Percentiles rank a stretch among this genome's conserved stretches.
Evolutionary conservation across 129 eudicot genomes (phyloP).

Genomic region (Flaveria ramosissima): DNA sequence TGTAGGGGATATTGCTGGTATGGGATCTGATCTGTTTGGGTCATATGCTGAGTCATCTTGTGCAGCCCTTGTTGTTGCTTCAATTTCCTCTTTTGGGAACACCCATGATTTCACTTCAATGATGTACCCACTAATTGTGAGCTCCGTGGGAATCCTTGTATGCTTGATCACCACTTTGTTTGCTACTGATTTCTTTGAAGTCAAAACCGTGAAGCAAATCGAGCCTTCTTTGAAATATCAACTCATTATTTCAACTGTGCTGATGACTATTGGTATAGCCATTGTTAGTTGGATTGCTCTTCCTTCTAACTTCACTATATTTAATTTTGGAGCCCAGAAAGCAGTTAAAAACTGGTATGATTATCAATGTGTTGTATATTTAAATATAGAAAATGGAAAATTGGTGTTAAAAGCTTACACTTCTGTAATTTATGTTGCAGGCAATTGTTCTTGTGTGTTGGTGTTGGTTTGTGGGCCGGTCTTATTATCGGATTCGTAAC

Average conservation of each 20-base stretch:
- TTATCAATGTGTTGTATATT: neutral
- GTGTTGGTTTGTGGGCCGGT: slow-evolving; percentile 95
- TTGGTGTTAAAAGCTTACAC: slow-evolving; percentile 4
- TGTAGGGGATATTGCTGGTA: slow-evolving; percentile 96
- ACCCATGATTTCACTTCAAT: slow-evolving; percentile 83
- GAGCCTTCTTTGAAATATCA: slow-evolving; percentile 87
- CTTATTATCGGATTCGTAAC: slow-evolving; percentile 81
- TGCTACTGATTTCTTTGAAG: slow-evolving; percentile 94
- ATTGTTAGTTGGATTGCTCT: slow-evolving; percentile 71
- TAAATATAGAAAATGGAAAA: neutral
- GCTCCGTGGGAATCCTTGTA: slow-evolving; percentile 78
- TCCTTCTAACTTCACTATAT: slow-evolving; percentile 82
- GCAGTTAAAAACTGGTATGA: slow-evolving; percentile 76
- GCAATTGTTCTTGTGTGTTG: slow-evolving; percentile 76
- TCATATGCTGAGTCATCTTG: slow-evolving; percentile 90
- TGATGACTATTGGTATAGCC: slow-evolving; percentile 79
- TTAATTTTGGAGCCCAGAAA: slow-evolving; percentile 79
- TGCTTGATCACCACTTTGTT: slow-evolving; percentile 82
- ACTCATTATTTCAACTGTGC: slow-evolving; percentile 71
- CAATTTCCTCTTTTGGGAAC: slow-evolving; percentile 83
- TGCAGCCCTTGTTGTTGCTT: slow-evolving; percentile 94
- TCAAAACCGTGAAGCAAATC: slow-evolving; percentile 70
- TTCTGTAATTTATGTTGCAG: slow-evolving; percentile 41
- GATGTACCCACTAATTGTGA: slow-evolving; percentile 70
- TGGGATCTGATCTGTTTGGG: slow-evolving; percentile 97